phyloP scores from a whole-genome alignment of 2,329 filamentous ascomycete species.

The Mollisiaceae sp. region DNA sequence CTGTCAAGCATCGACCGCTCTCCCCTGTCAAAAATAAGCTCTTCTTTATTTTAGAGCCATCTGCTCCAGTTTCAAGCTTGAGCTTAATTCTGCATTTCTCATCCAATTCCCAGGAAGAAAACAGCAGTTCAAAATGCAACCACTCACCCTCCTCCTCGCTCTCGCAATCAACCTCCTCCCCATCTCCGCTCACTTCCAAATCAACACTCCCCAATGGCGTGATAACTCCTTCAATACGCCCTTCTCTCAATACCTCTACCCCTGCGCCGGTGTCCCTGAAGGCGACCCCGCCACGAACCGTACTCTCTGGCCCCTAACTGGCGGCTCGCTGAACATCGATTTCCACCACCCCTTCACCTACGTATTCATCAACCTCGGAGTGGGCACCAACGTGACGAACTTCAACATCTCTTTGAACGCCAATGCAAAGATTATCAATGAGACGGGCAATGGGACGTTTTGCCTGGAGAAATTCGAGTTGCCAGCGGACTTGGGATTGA shows the following conservation, averaged over 20 bases:
- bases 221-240: neutral
- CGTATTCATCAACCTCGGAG: constrained; percentile 56
- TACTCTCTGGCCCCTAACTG: constrained; percentile 53
- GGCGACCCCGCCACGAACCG: constrained; percentile 48
- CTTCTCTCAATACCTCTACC: neutral
- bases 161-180: neutral
- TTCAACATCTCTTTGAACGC: constrained; percentile 73
- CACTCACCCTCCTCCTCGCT: neutral
- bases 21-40: neutral
- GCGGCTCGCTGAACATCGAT: constrained; percentile 55
- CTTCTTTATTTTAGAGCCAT: neutral
- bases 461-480: constrained; percentile 66
- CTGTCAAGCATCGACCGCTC: neutral
- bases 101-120: neutral
- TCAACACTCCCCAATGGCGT: neutral
- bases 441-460: constrained; percentile 65
- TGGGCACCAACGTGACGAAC: constrained; percentile 50
- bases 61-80: neutral
- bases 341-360: constrained; percentile 58
- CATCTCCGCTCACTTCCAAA: neutral
- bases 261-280: constrained; percentile 36
- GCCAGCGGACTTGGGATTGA: constrained; percentile 54
- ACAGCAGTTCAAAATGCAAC: neutral
- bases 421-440: constrained; percentile 55
- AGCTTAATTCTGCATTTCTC: neutral